These are phyloP conservation scores for Pseudogymnoascus sp. DNA, from an alignment of 2,329 filamentous ascomycete genomes.

Conservation along the genomic window DNA sequence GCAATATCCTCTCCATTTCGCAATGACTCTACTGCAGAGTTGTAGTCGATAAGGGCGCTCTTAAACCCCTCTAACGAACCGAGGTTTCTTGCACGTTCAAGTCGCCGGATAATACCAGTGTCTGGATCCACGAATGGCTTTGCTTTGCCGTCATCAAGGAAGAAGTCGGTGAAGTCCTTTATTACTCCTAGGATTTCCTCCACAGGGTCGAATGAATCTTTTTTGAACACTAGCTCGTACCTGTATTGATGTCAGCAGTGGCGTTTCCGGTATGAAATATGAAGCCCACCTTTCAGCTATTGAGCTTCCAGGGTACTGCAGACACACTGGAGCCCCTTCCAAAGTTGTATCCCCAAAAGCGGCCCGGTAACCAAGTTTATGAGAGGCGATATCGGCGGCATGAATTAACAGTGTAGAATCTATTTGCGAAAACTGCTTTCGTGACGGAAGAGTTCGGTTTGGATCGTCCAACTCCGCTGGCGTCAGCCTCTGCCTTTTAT, in stretches of 20 bases:
- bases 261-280: background rate
- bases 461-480: conserved; percentile 17
- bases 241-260: conserved; percentile 29
- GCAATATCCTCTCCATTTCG: conserved; percentile 66
- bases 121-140: conserved; percentile 64
- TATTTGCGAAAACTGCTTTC: conserved; percentile 22
- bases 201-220: conserved; percentile 71
- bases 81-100: conserved; percentile 65
- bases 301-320: conserved; percentile 78
- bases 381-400: conserved; percentile 49
- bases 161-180: conserved; percentile 64
- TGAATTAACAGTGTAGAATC: conserved; percentile 39
- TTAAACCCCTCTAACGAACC: conserved; percentile 63
- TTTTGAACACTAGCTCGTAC: conserved; percentile 71
- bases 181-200: conserved; percentile 67
- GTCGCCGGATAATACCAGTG: conserved; percentile 66
- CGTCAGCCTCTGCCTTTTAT: conserved; percentile 12
- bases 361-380: conserved; percentile 44
- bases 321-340: conserved; percentile 50
- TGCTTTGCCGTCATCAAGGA: conserved; percentile 65
- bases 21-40: conserved; percentile 58
- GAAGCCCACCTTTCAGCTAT: conserved; percentile 55
- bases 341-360: conserved; percentile 40
- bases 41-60: conserved; percentile 69
- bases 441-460: conserved; percentile 23